Evolutionary conservation across 768 basidiomycete species (phyloP).

Genomic region (Suillus ampliporus): DNA sequence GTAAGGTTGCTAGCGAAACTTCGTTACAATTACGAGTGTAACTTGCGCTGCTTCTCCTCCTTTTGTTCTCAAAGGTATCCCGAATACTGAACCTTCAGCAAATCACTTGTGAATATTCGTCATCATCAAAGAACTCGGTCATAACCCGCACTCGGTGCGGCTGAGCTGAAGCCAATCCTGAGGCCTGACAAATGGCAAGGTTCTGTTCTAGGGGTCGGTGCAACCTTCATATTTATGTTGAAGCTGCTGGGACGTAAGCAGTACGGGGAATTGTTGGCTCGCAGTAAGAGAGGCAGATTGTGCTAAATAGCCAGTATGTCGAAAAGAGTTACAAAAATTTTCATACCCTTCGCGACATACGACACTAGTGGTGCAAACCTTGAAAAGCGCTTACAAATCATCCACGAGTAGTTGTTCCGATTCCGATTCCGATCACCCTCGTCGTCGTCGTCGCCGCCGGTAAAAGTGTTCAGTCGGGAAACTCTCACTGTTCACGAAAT

Average conservation of each 20-base stretch:
- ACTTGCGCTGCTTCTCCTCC: too few species aligned
- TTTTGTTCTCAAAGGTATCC: too few species aligned
- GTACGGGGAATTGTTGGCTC: background rate
- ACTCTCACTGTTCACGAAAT: background rate
- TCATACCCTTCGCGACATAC: too few species aligned
- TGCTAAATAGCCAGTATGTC: background rate
- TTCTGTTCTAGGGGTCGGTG: background rate
- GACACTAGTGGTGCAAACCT: background rate
- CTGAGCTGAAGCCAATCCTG: too few species aligned
- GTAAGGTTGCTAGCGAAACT: too few species aligned
- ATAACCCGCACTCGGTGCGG: background rate
- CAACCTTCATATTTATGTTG: background rate
- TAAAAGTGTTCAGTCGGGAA: background rate
- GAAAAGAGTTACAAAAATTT: background rate
- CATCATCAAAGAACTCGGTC: background rate
- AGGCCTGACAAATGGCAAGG: background rate
- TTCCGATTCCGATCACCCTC: conserved; percentile 4
- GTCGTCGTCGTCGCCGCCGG: background rate
- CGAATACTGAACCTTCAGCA: too few species aligned
- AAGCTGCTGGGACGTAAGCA: background rate
- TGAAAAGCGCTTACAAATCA: conserved; percentile 2
- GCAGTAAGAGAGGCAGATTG: too few species aligned
- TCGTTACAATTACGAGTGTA: too few species aligned
- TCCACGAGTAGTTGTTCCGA: background rate
- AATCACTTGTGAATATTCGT: background rate